These are phyloP conservation scores for Alternaria viburni DNA, from an alignment of 2,329 filamentous ascomycete genomes.

Conservation along the genomic window DNA sequence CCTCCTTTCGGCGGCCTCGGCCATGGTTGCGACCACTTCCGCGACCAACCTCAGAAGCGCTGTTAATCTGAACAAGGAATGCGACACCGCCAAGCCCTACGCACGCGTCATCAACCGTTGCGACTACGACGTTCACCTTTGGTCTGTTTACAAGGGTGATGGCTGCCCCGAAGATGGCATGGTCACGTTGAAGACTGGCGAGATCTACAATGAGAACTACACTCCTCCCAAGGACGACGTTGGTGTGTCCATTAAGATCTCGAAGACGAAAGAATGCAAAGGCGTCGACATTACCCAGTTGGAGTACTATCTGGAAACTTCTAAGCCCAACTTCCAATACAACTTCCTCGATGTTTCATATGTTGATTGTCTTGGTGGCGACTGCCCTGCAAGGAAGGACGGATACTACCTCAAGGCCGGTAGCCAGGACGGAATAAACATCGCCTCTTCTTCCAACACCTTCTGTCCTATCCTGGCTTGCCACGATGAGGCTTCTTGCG, in stretches of 20 bases:
- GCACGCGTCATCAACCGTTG: conserved; percentile 49
- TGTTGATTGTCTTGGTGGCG: conserved; percentile 38
- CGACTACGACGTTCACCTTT: conserved; percentile 46
- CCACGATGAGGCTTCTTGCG: conserved; percentile 26
- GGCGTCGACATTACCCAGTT: conserved; percentile 43
- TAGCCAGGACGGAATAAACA: conserved; percentile 20
- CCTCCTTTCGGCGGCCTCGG: conserved; percentile 36
- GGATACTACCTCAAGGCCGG: conserved; percentile 43
- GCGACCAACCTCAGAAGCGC: conserved; percentile 18
- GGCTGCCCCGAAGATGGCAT: conserved; percentile 31
- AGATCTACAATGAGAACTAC: no score
- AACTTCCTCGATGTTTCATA: conserved; percentile 50
- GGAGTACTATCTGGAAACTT: conserved; percentile 36
- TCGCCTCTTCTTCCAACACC: conserved; percentile 28
- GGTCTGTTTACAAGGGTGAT: conserved; percentile 44
- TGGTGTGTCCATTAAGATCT: conserved; percentile 50
- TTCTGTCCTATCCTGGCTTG: conserved; percentile 43
- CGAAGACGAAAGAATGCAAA: conserved; percentile 40
- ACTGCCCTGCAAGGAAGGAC: conserved; percentile 44
- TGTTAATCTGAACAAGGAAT: conserved; percentile 17
- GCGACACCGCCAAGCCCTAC: conserved; percentile 17
- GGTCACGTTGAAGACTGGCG: conserved; percentile 36
- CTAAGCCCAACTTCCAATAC: conserved; percentile 9
- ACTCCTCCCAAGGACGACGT: no score
- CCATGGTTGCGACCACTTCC: conserved; percentile 39